phyloP scores from a whole-genome alignment of 768 basidiomycete genomes.

The Strobilomyces confusus region DNA sequence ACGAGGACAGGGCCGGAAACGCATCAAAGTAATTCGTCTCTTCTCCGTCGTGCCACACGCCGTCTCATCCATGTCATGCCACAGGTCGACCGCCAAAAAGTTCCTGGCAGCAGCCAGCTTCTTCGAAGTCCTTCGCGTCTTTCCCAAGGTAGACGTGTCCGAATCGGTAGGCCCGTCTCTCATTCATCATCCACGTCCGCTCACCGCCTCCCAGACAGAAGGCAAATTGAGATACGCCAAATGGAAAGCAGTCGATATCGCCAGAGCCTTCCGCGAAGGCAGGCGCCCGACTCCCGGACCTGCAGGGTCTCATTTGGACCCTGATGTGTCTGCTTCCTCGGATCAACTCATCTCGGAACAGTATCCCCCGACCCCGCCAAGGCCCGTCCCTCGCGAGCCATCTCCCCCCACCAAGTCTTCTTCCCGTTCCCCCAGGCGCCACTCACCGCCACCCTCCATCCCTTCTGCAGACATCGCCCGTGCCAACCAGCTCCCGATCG shows the following conservation, averaged over 20 bases:
- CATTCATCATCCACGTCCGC: background rate
- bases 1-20: constrained; percentile 78
- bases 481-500: constrained; percentile 26
- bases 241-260: constrained; percentile 96
- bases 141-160: constrained; percentile 55
- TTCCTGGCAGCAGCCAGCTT: constrained; percentile 95
- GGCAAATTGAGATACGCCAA: constrained; percentile 92
- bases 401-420: constrained; percentile 21
- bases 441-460: constrained; percentile 31
- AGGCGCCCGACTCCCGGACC: constrained; percentile 78
- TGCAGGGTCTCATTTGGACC: constrained; percentile 41
- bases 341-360: constrained; percentile 14
- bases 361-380: constrained; percentile 16
- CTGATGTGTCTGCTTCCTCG: constrained; percentile 17
- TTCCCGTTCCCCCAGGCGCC: constrained; percentile 30
- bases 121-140: constrained; percentile 80
- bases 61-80: constrained; percentile 5
- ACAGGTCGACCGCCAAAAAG: constrained; percentile 85
- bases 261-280: constrained; percentile 94
- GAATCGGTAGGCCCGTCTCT: constrained; percentile 46
- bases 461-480: constrained; percentile 27
- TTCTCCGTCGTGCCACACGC: background rate
- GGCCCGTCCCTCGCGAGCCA: constrained; percentile 24
- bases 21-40: constrained; percentile 59
- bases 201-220: constrained; percentile 50